Evolutionary conservation across 192 early-diverging fungal species (phyloP), one percentile per base, ranked within the genome.

Genomic region (Helicostylum pulchrum): DNA sequence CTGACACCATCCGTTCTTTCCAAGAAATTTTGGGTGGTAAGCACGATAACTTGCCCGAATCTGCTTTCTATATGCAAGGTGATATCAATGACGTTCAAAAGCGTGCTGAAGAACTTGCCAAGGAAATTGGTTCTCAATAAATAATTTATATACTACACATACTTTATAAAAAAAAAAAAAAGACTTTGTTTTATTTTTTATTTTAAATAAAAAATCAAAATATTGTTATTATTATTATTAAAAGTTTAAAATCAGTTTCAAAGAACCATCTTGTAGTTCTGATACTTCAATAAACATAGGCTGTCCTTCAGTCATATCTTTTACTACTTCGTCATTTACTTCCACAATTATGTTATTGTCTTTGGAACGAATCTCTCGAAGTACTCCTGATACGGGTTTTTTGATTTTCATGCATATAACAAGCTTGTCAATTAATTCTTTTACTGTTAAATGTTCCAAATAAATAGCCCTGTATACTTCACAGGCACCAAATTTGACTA

Each of bases 1-100:
- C 92, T 82, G 95, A 98, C 74, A 98, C 95, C 68, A 90, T 98
- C 82, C 91, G 92, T 73, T 96, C 94, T 32, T 98, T 98, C 88
- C 89, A 87, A 85, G 95, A 95, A 79, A 96, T 98, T 69, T 81
- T 98, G 30, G 93, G 92, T 61, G 95, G 95, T 71, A 98, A 98
- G 89, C 90, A 93, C 86, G 96, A 98, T 78, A 72, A 73, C 62
- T 84, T 96, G 53, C 96, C 96, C 66, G 96, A 98, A 78, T 87
- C 90, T 52, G 93, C 96, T 60, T 98, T 98, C 88, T 98, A 91
- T 86, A 98, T 98, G 96, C 87, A 90, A 53, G 96, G 96, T 81
- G 92, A 94, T 80, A 92, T 98, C 70, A 90, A 92, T 54, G 96
- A 98, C 81, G 96, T 91, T 62, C 81, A 82, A 63, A 87, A 86